These are phyloP conservation scores for Hypoxylon sp. DNA, from an alignment of 2,329 filamentous ascomycete species.

Conservation along the genomic window DNA sequence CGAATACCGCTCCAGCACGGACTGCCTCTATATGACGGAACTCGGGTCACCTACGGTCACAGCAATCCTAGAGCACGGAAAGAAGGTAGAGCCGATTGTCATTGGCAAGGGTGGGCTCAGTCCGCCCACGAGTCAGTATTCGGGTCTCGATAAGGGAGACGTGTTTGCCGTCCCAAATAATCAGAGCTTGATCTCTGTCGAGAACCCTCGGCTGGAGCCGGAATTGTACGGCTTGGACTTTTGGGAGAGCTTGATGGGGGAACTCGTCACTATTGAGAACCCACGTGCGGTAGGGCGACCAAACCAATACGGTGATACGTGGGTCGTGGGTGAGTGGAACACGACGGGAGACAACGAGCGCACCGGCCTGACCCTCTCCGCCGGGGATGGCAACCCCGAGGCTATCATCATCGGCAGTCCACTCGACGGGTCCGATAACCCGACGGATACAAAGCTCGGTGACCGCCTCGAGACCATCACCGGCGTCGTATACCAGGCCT, in stretches of 20 bases:
- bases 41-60: slow-evolving; percentile 69
- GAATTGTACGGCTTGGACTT: slow-evolving; percentile 77
- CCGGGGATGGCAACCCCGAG: slow-evolving; percentile 77
- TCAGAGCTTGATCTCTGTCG: slow-evolving; percentile 67
- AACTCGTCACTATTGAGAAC: slow-evolving; percentile 74
- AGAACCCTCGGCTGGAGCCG: slow-evolving; percentile 74
- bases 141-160: slow-evolving; percentile 74
- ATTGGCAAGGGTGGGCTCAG: slow-evolving; percentile 70
- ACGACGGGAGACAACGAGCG: slow-evolving; percentile 73
- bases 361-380: slow-evolving; percentile 74
- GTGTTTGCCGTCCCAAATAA: slow-evolving; percentile 77
- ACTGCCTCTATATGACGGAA: slow-evolving; percentile 76
- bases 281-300: slow-evolving; percentile 72
- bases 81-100: slow-evolving; percentile 69
- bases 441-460: slow-evolving; percentile 72
- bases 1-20: slow-evolving; percentile 68
- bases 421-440: slow-evolving; percentile 75
- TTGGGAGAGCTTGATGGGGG: slow-evolving; percentile 78
- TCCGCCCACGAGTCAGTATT: slow-evolving; percentile 74
- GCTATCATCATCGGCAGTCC: slow-evolving; percentile 75
- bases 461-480: slow-evolving; percentile 76
- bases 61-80: slow-evolving; percentile 66
- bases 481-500: slow-evolving; percentile 75
- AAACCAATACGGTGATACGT: slow-evolving; percentile 77
- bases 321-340: slow-evolving; percentile 76